A percentile compares a stretch with the other conserved stretches of the same genome.
These are phyloP conservation scores for Phoenix roebelenii DNA, from an alignment of 176 grass and related monocot genomes.

Conservation along the genomic window DNA sequence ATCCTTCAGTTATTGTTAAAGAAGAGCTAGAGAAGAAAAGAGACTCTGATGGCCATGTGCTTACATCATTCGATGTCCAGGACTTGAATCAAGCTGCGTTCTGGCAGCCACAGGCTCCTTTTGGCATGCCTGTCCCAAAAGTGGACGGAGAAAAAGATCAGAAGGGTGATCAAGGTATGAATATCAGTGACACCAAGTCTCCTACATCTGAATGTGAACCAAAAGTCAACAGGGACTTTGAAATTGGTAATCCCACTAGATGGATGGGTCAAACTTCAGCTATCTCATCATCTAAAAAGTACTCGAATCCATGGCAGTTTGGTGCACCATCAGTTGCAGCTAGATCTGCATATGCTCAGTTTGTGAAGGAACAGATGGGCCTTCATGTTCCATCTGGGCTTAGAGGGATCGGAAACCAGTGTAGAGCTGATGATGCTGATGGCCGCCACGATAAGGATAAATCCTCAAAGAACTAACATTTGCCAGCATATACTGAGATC, in stretches of 20 bases:
- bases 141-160: constrained; percentile 33
- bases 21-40: constrained; percentile 61
- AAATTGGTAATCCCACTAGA: not conserved
- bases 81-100: constrained; percentile 37
- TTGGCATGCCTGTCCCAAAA: constrained; percentile 24
- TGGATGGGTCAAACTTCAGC: constrained; percentile 41
- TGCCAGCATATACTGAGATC: no score
- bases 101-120: constrained; percentile 28
- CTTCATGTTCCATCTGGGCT: constrained; percentile 37
- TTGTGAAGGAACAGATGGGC: constrained; percentile 32
- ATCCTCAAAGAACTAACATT: not conserved
- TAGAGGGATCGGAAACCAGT: constrained; percentile 44
- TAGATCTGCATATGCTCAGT: constrained; percentile 37
- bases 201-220: constrained; percentile 27
- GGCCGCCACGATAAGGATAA: constrained; percentile 3
- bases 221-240: constrained; percentile 18
- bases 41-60: constrained; percentile 15
- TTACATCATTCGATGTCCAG: constrained; percentile 25
- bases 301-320: constrained; percentile 40
- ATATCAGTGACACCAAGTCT: constrained; percentile 47
- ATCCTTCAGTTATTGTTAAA: constrained; percentile 51
- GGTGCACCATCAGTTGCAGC: constrained; percentile 19
- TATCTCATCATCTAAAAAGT: constrained; percentile 32
- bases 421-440: constrained; percentile 34
- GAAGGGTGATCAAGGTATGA: constrained; percentile 35